phyloP scores from a whole-genome alignment of 78 protist species.

The Dictyostelium intermedium region DNA sequence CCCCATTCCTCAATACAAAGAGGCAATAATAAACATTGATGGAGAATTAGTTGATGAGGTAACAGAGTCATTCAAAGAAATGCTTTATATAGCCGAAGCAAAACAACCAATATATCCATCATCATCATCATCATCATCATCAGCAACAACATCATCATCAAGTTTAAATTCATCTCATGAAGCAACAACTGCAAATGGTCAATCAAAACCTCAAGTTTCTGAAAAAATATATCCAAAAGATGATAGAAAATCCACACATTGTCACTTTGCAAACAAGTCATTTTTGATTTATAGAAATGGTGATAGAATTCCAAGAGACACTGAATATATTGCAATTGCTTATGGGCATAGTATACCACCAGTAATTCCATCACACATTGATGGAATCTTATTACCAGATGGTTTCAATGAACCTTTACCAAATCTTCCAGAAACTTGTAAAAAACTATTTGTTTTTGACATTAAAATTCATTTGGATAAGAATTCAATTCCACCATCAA shows the following conservation, averaged over 20 bases:
- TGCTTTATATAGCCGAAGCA: not conserved
- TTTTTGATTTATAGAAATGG: not conserved
- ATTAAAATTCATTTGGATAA: not conserved
- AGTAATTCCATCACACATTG: not conserved
- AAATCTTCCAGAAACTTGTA: not conserved
- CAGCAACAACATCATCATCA: too few species aligned
- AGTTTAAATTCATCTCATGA: too few species aligned
- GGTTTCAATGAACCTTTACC: not conserved
- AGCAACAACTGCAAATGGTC: not conserved
- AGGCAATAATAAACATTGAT: too few species aligned
- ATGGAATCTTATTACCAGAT: not conserved
- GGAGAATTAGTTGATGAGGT: not conserved
- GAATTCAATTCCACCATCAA: not conserved
- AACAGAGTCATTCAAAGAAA: too few species aligned
- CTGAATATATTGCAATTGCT: not conserved
- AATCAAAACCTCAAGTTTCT: not conserved
- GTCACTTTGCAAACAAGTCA: not conserved
- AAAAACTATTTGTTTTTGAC: not conserved
- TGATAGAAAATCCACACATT: not conserved
- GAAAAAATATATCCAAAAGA: not conserved
- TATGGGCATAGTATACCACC: not conserved
- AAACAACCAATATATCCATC: too few species aligned
- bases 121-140: not conserved
- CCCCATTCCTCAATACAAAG: not conserved
- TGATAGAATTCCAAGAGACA: not conserved